Base-by-base conservation (phyloP, 352 stramenopile species). In the Phytophthora crassamura region DNA sequence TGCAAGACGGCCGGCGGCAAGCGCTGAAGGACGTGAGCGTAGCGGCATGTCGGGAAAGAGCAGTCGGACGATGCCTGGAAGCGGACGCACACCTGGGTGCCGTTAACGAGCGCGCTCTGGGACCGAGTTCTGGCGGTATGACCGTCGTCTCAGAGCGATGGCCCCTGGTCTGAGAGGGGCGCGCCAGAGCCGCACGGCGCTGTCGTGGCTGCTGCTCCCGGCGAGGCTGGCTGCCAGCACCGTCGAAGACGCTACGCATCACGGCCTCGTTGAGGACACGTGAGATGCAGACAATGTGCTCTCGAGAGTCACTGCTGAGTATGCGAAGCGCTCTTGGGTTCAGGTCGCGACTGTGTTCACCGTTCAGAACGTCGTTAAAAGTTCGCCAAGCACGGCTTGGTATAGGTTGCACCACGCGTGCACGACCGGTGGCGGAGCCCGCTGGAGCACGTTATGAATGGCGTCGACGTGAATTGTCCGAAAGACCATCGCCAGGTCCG, bases 51-150 rank as follows among this genome's bases (percentile, higher is more conserved):
- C 7, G 28, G 34, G 16, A 58, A 65, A 15, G 56, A 30, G 16
- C 45, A 53, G 47, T 42, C 48, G n/a, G 33, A 47, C 7, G 4
- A 28, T 1, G 25, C 39, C 20, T 59, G 57, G 32, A 48, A 65
- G 25, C 30, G 47, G 10, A 40, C n/a, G 18, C 47, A 65, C 11
- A 59, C 40, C 5, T 51, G 58, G 16, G 28, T 53, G 14, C 48
- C 47, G 16, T 35, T n/a, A 1, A 38, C 20, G 1, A 28, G 11
- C 15, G 40, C 39, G n/a, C 58, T 59, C 40, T 47, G 58, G 34
- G 14, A 22, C 42, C 43, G 16, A 14, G 46, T 55, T 15, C 34
- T 0, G 2, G 16, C 5, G 54, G 54, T 4, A 55, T 63, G n/a
- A 47, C 38, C 11, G 36, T 30, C 6, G 33, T 43, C 30, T 38